Base-by-base conservation (phyloP, 805 yeast species). In the Candida tibetensis region DNA sequence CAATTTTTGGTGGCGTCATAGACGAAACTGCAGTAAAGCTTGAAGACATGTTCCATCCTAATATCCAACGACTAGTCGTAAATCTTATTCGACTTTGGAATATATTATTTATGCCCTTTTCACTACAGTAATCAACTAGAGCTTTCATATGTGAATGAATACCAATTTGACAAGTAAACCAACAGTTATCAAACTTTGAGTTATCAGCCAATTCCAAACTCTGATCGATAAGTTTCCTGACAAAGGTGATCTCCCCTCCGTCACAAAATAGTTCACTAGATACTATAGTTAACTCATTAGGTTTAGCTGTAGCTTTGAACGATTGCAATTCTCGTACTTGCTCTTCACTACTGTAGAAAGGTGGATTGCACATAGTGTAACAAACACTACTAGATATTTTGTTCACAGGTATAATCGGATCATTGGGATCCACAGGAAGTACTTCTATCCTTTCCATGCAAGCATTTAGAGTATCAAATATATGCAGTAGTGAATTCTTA, bases 291-390 rank as follows among this genome's bases (percentile, higher is more conserved):
- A 48, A 30, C 14, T 31, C 41, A 29, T 40, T 44, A 8, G 32
- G 36, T 30, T 45, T 42, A 7, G 21, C 19, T 4, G 33, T 27
- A 14, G 30, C 17, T 19, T 44, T 45, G 18, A 17, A 15, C 10
- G 10, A 10, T 10, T 21, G 7, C 10, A 21, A 10, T 10, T 21
- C 9, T 7, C 25, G 25, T 21, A 10, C 25, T 3, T 10, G 17
- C 8, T 42, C 41, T 7, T 9, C 12, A 28, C 35, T 34, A 19
- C 29, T 12, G 40, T 52, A 52, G 31, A 52, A 52, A 4, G 57
- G 57, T 3, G 57, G 57, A 30, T 52, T 52, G 35, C 57, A 52
- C 12, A 52, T 38, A 3, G 48, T 40, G 27, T 49, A 49, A 31
- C 37, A 15, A 10, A 35, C 29, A 3, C 28, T 12, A 14, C 15